phyloP scores from a whole-genome alignment of 495 filamentous ascomycete species.

The Penicillium samsonianum region DNA sequence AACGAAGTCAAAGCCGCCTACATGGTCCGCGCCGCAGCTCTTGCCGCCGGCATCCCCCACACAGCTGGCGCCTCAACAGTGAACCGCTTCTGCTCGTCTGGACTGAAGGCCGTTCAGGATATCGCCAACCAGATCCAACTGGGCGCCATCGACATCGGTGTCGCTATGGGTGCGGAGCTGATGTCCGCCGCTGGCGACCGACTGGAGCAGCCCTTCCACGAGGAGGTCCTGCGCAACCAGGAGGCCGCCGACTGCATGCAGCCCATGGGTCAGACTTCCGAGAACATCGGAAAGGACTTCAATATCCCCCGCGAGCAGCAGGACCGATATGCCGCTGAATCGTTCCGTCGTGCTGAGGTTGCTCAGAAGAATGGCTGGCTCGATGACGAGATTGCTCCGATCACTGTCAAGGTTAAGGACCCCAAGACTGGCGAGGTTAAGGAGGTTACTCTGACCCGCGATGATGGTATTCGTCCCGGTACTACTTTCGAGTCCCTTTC shows the following conservation, averaged over 20 bases:
- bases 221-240: conserved; percentile 70
- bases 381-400: conserved; percentile 92
- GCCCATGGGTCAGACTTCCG: conserved; percentile 96
- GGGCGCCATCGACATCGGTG: conserved; percentile 81
- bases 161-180: conserved; percentile 84
- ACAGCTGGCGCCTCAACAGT: conserved; percentile 76
- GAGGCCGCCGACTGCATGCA: conserved; percentile 85
- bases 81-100: conserved; percentile 97
- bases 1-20: conserved; percentile 84
- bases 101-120: conserved; percentile 90
- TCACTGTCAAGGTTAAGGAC: conserved; percentile 78
- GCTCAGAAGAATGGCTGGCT: conserved; percentile 94
- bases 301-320: conserved; percentile 75
- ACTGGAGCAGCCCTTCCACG: conserved; percentile 71
- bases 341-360: conserved; percentile 78
- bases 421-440: conserved; percentile 75
- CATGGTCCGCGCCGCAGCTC: conserved; percentile 81
- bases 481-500: conserved; percentile 78
- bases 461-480: conserved; percentile 87
- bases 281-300: conserved; percentile 95
- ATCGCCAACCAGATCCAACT: conserved; percentile 84
- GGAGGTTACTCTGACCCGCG: conserved; percentile 73
- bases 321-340: conserved; percentile 84
- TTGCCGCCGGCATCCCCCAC: conserved; percentile 93
- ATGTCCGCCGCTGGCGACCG: conserved; percentile 76